These are phyloP conservation scores for Sporothrix brasiliensis DNA, from an alignment of 2,329 filamentous ascomycete species.

Conservation along the genomic window DNA sequence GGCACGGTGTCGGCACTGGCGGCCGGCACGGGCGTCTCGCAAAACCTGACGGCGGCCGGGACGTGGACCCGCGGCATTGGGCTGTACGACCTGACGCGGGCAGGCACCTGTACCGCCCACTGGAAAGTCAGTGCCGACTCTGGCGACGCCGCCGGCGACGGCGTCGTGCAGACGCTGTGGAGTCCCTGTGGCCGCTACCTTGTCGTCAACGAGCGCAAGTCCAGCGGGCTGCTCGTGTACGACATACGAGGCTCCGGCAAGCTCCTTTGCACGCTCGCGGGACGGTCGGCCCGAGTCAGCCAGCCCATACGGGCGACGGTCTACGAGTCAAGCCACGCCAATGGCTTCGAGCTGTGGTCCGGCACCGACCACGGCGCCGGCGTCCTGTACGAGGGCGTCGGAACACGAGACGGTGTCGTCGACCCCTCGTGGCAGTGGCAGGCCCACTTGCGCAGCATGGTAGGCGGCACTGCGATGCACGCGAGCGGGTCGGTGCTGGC, in stretches of 20 bases:
- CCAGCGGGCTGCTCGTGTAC: conserved; percentile 61
- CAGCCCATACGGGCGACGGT: conserved; percentile 61
- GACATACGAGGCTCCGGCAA: conserved; percentile 63
- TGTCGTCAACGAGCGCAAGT: conserved; percentile 62
- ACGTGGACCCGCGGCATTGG: conserved; percentile 67
- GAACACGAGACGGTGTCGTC: conserved; percentile 50
- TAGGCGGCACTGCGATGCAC: conserved; percentile 57
- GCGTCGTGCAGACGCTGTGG: conserved; percentile 64
- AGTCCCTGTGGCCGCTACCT: conserved; percentile 66
- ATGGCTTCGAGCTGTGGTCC: conserved; percentile 65
- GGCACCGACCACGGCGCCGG: conserved; percentile 58
- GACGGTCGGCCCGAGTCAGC: conserved; percentile 55
- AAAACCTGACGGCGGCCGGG: conserved; percentile 59
- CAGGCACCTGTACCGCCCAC: conserved; percentile 58
- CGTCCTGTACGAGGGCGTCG: conserved; percentile 62
- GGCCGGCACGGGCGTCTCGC: conserved; percentile 39
- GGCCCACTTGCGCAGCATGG: conserved; percentile 49
- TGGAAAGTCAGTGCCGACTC: conserved; percentile 62
- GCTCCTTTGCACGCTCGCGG: conserved; percentile 58
- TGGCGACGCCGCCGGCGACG: conserved; percentile 55
- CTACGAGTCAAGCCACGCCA: conserved; percentile 44
- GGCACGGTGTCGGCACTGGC: conserved; percentile 60
- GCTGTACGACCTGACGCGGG: conserved; percentile 62
- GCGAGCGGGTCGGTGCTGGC: conserved; percentile 58
- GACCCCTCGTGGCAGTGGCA: conserved; percentile 55